Evolutionary conservation across 495 filamentous ascomycete species (phyloP).

Genomic region (Podospora bellae-mahoneyi): DNA sequence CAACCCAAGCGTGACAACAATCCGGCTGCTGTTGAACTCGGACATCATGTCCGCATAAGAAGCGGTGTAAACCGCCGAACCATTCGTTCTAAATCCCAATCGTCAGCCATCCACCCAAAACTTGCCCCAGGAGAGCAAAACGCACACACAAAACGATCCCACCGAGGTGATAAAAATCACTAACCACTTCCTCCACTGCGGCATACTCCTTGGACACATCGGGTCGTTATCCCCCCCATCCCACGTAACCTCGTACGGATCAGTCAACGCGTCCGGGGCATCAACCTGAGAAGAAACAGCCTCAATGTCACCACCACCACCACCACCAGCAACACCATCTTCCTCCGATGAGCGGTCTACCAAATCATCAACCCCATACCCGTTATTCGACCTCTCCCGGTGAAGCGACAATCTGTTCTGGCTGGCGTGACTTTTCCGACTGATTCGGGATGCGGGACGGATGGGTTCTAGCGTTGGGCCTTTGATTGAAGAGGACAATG

Average conservation of each 20-base stretch:
- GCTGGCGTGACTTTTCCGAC: constrained; percentile 11
- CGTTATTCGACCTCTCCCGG: constrained; percentile 58
- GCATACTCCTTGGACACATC: constrained; percentile 66
- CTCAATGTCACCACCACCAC: constrained; percentile 1
- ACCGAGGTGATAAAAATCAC: constrained; percentile 67
- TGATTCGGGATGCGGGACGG: constrained; percentile 2
- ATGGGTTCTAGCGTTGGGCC: neutral
- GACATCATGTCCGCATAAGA: constrained; percentile 77
- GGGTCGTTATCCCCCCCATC: constrained; percentile 68
- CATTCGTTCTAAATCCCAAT: constrained; percentile 62
- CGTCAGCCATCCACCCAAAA: neutral
- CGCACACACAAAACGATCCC: constrained; percentile 82
- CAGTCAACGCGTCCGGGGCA: constrained; percentile 30
- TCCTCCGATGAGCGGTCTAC: constrained; percentile 29
- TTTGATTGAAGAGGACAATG: neutral
- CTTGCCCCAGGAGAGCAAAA: constrained; percentile 18
- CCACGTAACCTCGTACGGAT: constrained; percentile 65
- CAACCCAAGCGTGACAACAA: constrained; percentile 75
- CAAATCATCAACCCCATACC: constrained; percentile 54
- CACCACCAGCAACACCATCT: neutral
- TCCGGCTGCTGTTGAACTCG: constrained; percentile 67
- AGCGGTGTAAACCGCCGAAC: constrained; percentile 83
- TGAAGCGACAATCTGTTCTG: constrained; percentile 11
- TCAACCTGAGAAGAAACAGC: neutral
- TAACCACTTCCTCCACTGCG: constrained; percentile 69